Percentiles rank a stretch among this genome's conserved stretches.
phyloP scores from a whole-genome alignment of 2,329 filamentous ascomycete genomes.

The Cercospora sp. region DNA sequence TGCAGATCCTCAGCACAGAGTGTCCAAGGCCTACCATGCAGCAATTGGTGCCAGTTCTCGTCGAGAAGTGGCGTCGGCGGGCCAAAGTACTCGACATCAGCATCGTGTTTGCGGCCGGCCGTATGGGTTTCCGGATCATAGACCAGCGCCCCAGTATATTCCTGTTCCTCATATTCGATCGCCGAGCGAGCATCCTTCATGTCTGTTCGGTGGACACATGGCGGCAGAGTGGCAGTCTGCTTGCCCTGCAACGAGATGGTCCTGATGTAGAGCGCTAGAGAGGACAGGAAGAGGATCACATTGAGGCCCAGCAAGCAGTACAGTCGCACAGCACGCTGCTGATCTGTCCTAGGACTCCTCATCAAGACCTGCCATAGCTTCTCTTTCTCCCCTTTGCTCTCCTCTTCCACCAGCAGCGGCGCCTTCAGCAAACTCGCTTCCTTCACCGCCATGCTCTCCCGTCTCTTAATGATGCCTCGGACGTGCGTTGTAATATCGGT shows the following conservation, averaged over 20 bases:
- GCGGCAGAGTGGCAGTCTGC: neutral
- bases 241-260: neutral
- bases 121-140: conserved; percentile 18
- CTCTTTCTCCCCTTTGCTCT: neutral
- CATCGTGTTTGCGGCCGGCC: conserved; percentile 15
- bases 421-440: neutral
- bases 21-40: conserved; percentile 6
- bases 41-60: conserved; percentile 22
- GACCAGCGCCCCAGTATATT: conserved; percentile 20
- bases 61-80: conserved; percentile 23
- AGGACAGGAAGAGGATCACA: conserved; percentile 1
- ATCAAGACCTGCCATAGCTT: conserved; percentile 5
- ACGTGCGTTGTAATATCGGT: neutral
- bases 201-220: conserved; percentile 19
- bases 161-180: conserved; percentile 21
- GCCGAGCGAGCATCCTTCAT: conserved; percentile 19
- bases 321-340: conserved; percentile 1
- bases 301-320: conserved; percentile 13
- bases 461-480: neutral
- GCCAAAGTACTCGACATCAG: conserved; percentile 23
- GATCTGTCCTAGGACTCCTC: conserved; percentile 4
- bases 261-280: neutral
- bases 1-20: neutral
- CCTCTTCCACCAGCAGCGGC: conserved; percentile 1
- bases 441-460: neutral